A percentile compares a stretch with the other conserved stretches of the same genome.
Conservation (phyloP, 1,284 basidiomycete genomes). For the Ceraceosorus guamensis region DNA sequence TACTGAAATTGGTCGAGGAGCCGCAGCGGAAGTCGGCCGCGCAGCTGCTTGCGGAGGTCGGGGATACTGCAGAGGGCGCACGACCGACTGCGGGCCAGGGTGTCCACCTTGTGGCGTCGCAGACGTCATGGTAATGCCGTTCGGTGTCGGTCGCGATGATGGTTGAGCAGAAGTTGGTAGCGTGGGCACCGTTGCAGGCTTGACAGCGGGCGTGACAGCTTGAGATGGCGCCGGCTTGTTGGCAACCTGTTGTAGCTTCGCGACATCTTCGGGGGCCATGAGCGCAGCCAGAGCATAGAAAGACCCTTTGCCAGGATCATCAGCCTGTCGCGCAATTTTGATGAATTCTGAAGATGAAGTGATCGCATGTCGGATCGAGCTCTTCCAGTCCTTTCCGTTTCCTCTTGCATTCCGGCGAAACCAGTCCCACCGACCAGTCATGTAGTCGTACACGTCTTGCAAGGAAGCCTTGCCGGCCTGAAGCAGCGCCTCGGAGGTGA, state of each 20-base stretch:
- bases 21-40: no score
- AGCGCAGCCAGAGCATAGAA: conserved; percentile 41
- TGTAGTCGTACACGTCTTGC: conserved; percentile 87
- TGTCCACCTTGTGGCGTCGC: no score
- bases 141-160: neutral
- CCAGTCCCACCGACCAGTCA: conserved; percentile 77
- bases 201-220: no score
- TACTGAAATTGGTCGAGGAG: no score
- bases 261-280: conserved; percentile 5
- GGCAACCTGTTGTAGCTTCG: neutral
- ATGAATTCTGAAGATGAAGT: conserved; percentile 39
- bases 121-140: neutral
- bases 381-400: conserved; percentile 45
- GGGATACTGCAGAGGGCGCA: no score
- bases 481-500: conserved; percentile 26
- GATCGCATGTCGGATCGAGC: conserved; percentile 41
- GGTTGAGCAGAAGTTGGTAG: conserved; percentile 8
- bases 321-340: conserved; percentile 31
- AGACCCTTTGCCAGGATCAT: conserved; percentile 44
- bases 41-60: no score
- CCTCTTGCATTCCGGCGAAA: conserved; percentile 55
- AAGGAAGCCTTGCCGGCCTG: conserved; percentile 72
- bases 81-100: no score
- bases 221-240: no score
- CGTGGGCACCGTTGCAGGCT: conserved; percentile 2